Evolutionary conservation across 1,139 yeast species (phyloP).

Genomic region (Debaryomycetaceae sp.): DNA sequence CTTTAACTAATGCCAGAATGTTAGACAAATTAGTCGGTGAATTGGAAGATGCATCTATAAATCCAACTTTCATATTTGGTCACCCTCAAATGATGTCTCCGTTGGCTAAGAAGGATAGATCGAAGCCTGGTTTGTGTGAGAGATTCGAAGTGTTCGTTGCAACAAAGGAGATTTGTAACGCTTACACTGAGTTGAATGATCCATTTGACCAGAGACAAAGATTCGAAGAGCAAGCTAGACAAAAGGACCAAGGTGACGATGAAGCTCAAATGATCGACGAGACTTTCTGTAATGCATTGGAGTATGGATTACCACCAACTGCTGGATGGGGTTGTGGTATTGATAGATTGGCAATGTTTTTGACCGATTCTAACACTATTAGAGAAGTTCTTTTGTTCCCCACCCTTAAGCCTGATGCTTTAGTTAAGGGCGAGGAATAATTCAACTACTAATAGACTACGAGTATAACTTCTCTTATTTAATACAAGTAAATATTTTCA

Average conservation of each 20-base stretch:
- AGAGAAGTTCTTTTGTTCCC: constrained; percentile 98
- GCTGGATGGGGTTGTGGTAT: constrained; percentile 99
- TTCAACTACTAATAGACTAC: neutral
- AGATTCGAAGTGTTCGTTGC: constrained; percentile 98
- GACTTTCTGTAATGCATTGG: constrained; percentile 95
- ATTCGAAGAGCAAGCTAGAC: constrained; percentile 98
- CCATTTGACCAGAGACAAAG: constrained; percentile 97
- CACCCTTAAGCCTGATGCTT: constrained; percentile 87
- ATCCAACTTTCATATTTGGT: constrained; percentile 97
- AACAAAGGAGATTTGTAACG: constrained; percentile 96
- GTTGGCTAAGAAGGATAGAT: constrained; percentile 92
- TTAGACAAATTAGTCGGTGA: constrained; percentile 97
- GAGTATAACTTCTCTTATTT: neutral
- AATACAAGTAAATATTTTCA: neutral
- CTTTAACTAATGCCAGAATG: constrained; percentile 97
- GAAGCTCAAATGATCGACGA: constrained; percentile 97
- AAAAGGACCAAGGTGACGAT: constrained; percentile 98
- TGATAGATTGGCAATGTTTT: constrained; percentile 96
- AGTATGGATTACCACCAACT: constrained; percentile 98
- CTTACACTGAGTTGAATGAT: constrained; percentile 98
- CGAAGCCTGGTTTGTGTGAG: constrained; percentile 92
- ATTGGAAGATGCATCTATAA: constrained; percentile 84
- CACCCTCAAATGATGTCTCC: constrained; percentile 99
- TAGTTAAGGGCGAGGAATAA: constrained; percentile 38
- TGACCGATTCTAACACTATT: constrained; percentile 93